Evolutionary conservation across 2,329 filamentous ascomycete genomes (phyloP).

Genomic region (Chalara sp.): DNA sequence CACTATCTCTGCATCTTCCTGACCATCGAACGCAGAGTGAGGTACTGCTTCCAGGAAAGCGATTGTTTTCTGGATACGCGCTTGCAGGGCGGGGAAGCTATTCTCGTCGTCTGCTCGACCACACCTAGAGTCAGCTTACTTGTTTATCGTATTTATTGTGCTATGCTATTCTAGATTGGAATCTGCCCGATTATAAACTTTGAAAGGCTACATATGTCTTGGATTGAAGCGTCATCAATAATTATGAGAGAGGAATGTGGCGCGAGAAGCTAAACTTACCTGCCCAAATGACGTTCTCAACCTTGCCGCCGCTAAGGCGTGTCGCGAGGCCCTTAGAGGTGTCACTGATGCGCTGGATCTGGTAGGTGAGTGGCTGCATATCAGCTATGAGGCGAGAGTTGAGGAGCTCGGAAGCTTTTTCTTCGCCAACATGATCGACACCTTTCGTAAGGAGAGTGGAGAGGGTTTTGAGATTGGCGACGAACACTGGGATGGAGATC

Average conservation of each 20-base stretch:
- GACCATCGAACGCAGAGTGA: not conserved
- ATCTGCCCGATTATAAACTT: too few relatives aligned
- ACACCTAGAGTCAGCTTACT: too few relatives aligned
- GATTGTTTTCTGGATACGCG: slow-evolving; percentile 16
- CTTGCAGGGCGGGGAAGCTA: slow-evolving; percentile 36
- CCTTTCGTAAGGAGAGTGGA: slow-evolving; percentile 36
- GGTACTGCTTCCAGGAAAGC: not conserved
- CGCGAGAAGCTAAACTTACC: slow-evolving; percentile 6
- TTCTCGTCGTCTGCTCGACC: slow-evolving; percentile 30
- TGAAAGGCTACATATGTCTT: too few relatives aligned
- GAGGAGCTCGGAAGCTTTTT: slow-evolving; percentile 19
- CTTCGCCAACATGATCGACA: slow-evolving; percentile 25
- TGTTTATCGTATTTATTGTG: too few relatives aligned
- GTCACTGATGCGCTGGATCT: slow-evolving; percentile 37
- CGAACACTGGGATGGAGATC: slow-evolving; percentile 34
- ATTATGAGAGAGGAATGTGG: too few relatives aligned
- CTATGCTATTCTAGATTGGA: too few relatives aligned
- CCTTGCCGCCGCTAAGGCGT: slow-evolving; percentile 10
- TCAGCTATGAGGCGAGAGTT: slow-evolving; percentile 32
- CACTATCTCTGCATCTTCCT: not conserved
- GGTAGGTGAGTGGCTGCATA: slow-evolving; percentile 40
- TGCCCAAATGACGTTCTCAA: slow-evolving; percentile 25
- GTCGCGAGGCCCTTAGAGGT: slow-evolving; percentile 28
- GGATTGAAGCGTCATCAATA: too few relatives aligned
- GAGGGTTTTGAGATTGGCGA: slow-evolving; percentile 36